These are phyloP conservation scores for Penicillium sp. DNA, from an alignment of 2,329 filamentous ascomycete species.

Conservation along the genomic window DNA sequence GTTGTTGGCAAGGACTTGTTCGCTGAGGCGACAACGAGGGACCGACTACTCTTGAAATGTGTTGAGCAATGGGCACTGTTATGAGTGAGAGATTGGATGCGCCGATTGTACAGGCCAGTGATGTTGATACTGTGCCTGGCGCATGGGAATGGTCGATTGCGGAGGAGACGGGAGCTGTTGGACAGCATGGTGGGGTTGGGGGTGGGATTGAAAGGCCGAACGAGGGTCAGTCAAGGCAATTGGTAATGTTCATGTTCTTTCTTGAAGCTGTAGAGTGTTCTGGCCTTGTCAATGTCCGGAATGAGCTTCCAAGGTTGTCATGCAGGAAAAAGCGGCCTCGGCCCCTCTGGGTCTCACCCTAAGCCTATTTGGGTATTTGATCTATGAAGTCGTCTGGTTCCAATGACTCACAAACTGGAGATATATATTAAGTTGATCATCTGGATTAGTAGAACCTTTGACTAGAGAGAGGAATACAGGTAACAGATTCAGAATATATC, in stretches of 20 bases:
- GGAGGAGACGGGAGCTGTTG: slow-evolving; percentile 9
- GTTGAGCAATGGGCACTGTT: neutral
- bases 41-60: neutral
- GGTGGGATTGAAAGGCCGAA: neutral
- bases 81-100: slow-evolving; percentile 5
- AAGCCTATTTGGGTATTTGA: slow-evolving; percentile 12
- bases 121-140: slow-evolving; percentile 2
- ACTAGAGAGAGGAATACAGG: no score
- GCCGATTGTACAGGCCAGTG: slow-evolving; percentile 5
- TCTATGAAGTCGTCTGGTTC: neutral
- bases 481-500: no score
- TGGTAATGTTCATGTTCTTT: slow-evolving; percentile 12
- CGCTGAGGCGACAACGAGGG: neutral
- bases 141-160: slow-evolving; percentile 11
- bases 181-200: slow-evolving; percentile 6
- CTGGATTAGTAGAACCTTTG: no score
- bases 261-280: neutral
- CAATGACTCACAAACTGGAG: neutral
- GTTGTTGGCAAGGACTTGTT: neutral
- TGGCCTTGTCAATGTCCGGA: neutral
- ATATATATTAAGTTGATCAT: neutral
- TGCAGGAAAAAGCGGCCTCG: slow-evolving; percentile 7
- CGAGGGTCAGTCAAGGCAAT: neutral
- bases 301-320: slow-evolving; percentile 1
- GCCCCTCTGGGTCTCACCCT: slow-evolving; percentile 1